Percentiles rank a stretch among this genome's conserved stretches.
Conservation (phyloP, 2,329 filamentous ascomycete species). For the Apiospora kogelbergensis region DNA sequence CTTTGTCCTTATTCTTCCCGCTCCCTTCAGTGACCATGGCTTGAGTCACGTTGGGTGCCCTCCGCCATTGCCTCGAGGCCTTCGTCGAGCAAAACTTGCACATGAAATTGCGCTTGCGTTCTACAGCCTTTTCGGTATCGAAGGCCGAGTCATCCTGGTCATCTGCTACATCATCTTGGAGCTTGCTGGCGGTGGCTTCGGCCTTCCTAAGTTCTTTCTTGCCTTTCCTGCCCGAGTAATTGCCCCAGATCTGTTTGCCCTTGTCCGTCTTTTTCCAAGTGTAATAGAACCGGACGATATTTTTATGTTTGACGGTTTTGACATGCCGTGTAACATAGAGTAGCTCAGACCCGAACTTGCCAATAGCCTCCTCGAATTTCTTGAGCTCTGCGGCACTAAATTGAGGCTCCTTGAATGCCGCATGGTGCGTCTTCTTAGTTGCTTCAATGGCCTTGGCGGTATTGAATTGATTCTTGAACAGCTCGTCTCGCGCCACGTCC, state of each 20-base stretch:
- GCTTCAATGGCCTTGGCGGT: slow-evolving; percentile 67
- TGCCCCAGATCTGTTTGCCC: slow-evolving; percentile 87
- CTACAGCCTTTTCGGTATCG: slow-evolving; percentile 78
- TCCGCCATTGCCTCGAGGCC: slow-evolving; percentile 83
- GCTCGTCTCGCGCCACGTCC: slow-evolving; percentile 75
- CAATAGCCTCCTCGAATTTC: slow-evolving; percentile 87
- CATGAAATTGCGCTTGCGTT: slow-evolving; percentile 79
- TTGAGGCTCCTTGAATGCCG: slow-evolving; percentile 81
- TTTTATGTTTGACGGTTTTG: slow-evolving; percentile 74
- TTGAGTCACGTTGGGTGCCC: slow-evolving; percentile 76
- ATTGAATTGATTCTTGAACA: slow-evolving; percentile 73
- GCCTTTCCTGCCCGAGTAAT: slow-evolving; percentile 81
- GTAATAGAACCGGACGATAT: slow-evolving; percentile 92
- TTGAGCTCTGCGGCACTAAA: slow-evolving; percentile 77
- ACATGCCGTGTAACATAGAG: slow-evolving; percentile 81
- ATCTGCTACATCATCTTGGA: slow-evolving; percentile 90
- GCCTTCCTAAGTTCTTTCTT: slow-evolving; percentile 81
- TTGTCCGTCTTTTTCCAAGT: slow-evolving; percentile 94
- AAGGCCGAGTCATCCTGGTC: slow-evolving; percentile 94
- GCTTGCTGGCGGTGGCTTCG: slow-evolving; percentile 69
- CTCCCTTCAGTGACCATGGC: slow-evolving; percentile 67
- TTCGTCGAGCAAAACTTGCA: slow-evolving; percentile 91
- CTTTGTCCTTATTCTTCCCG: slow-evolving; percentile 76
- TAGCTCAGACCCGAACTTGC: slow-evolving; percentile 89
- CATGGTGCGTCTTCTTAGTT: slow-evolving; percentile 66